Evolutionary conservation across 257 asterid genomes (phyloP).

Genomic region (Penstemon newberryi): DNA sequence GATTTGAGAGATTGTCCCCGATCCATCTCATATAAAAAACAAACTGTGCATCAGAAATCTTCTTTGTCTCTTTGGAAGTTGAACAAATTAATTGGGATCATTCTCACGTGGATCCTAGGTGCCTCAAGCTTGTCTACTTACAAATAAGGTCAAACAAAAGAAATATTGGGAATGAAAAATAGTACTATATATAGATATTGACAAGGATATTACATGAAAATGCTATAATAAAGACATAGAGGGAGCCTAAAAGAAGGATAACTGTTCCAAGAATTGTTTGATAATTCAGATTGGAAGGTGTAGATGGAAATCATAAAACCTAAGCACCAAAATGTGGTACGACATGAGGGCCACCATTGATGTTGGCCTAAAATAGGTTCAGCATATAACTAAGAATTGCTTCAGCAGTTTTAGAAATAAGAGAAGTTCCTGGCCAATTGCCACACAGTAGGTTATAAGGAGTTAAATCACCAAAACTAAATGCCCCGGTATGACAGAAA

Average conservation of each 20-base stretch:
- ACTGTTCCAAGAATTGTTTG: conserved; percentile 22
- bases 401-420: background rate
- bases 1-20: background rate
- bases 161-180: background rate
- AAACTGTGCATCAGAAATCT: background rate
- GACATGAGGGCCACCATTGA: background rate
- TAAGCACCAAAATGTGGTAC: conserved; percentile 13
- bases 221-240: background rate
- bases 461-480: background rate
- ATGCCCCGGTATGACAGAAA: background rate
- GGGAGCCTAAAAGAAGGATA: background rate
- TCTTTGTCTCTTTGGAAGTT: no score
- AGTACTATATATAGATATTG: background rate
- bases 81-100: background rate
- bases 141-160: background rate
- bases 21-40: background rate
- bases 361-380: background rate
- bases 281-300: conserved; percentile 3
- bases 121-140: background rate
- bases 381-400: conserved; percentile 3
- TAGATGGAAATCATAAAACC: conserved; percentile 8
- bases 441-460: background rate
- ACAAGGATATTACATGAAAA: background rate
- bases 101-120: background rate
- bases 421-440: background rate